Percentiles rank a stretch among this genome's conserved stretches.
These are phyloP conservation scores for Boletus speciosus DNA, from an alignment of 768 basidiomycete species.

Conservation along the genomic window DNA sequence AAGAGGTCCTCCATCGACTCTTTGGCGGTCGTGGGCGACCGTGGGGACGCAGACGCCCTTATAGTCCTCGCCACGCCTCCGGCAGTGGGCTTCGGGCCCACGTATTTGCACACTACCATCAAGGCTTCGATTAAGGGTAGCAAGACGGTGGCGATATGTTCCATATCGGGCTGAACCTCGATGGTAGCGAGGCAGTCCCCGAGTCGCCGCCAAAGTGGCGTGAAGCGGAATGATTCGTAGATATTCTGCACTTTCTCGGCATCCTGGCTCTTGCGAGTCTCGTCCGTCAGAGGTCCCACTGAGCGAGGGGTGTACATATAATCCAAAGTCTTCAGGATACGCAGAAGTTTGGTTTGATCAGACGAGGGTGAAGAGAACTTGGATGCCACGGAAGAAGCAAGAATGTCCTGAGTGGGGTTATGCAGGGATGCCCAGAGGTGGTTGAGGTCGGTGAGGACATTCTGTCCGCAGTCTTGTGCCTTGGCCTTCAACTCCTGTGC, in stretches of 20 bases:
- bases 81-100: conserved; percentile 59
- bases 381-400: conserved; percentile 68
- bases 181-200: conserved; percentile 86
- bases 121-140: conserved; percentile 93
- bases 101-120: conserved; percentile 98
- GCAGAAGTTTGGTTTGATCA: conserved; percentile 91
- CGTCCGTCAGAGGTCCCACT: conserved; percentile 37
- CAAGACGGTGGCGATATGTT: conserved; percentile 88
- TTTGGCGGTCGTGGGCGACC: conserved; percentile 60
- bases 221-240: conserved; percentile 89
- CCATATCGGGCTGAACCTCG: conserved; percentile 73
- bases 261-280: conserved; percentile 46
- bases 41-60: conserved; percentile 66
- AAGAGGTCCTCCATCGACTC: conserved; percentile 90
- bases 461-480: conserved; percentile 84
- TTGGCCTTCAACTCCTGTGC: conserved; percentile 82
- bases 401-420: conserved; percentile 49
- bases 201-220: conserved; percentile 82
- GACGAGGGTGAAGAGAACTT: conserved; percentile 95
- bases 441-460: conserved; percentile 71
- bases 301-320: conserved; percentile 82
- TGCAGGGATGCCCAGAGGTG: conserved; percentile 66
- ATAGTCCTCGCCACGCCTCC: conserved; percentile 47
- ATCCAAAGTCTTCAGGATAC: conserved; percentile 95
- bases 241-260: conserved; percentile 82